Conservation (phyloP, 176 grass and related monocot genomes). For the Oropetium thomaeum region DNA sequence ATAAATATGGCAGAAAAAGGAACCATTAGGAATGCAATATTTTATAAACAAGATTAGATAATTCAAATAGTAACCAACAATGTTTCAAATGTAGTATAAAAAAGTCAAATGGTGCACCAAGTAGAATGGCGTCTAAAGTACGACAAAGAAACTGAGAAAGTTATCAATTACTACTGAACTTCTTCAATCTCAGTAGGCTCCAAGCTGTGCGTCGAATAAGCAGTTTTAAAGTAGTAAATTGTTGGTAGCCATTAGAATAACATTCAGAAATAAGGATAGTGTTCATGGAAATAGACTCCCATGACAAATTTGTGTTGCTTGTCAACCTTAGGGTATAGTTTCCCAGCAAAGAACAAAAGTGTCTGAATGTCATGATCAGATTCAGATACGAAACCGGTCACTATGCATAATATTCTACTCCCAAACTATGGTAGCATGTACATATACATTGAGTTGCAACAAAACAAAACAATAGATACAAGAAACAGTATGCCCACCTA, state of each 20-base stretch:
- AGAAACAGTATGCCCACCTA: slow-evolving; percentile 48
- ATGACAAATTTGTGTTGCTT: background rate
- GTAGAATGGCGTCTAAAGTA: background rate
- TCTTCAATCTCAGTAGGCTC: background rate
- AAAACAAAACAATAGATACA: background rate
- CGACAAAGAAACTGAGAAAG: background rate
- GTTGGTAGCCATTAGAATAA: background rate
- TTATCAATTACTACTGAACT: background rate
- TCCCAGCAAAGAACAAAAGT: background rate
- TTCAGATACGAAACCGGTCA: too few relatives aligned
- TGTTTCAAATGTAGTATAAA: background rate
- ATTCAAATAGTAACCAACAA: background rate
- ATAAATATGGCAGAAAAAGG: slow-evolving; percentile 15
- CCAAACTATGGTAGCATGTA: background rate
- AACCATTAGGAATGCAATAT: slow-evolving; percentile 1
- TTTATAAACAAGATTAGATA: background rate
- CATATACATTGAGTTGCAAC: background rate
- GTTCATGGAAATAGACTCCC: background rate
- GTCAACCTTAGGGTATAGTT: background rate
- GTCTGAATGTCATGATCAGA: background rate
- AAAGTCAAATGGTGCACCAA: background rate
- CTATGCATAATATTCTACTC: background rate
- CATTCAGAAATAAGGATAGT: background rate
- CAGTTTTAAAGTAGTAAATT: background rate
- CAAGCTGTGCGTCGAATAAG: background rate